Evolutionary conservation across 257 asterid genomes (phyloP), one percentile per base, ranked within the genome.

Genomic region (Solanum bulbocastanum): DNA sequence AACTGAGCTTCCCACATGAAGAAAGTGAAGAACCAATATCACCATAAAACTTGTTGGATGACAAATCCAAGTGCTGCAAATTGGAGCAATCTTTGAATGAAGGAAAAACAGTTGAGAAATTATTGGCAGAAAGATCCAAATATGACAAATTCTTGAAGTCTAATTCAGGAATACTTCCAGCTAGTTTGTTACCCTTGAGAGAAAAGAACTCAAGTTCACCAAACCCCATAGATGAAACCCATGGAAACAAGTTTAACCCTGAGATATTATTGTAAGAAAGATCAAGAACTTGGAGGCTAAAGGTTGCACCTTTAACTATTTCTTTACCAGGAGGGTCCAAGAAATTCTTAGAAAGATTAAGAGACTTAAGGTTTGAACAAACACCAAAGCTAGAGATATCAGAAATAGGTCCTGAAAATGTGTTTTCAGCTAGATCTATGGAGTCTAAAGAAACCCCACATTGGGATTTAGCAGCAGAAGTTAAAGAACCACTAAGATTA

Each of bases 351-450:
- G 99, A 97, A 69, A 97, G 96, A 84, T 97, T 96, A 25, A 97
- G 94, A 36, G 49, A 86, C 6, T 16, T 68, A 85, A 97, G 89
- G 83, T 90, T 89, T 30, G 99, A 88, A 91, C 99, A 97, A 73
- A 84, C 88, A 15, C 91, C 93, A 39, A 97, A 90, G 35, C 90
- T 85, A 14, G 93, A 75, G 49, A 96, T 71, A 86, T 95, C 98
- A 44, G 93, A 62, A 35, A 93, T 74, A 2, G 95, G 92, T 5
- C 99, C 98, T 14, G 99, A 92, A 88, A 97, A 86, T 84, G 89
- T 71, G 89, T 97, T 97, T 33, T 81, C 95, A 20, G 99, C 91
- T 85, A 97, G 99, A 97, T 97, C 99, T 90, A 97, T 15, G 1
- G 88, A 89, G 49, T 60, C 88, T 27, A 97, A 78, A 11, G 84